Conservation (phyloP, 2,329 filamentous ascomycete species). For the Cladophialophora chaetospira region DNA sequence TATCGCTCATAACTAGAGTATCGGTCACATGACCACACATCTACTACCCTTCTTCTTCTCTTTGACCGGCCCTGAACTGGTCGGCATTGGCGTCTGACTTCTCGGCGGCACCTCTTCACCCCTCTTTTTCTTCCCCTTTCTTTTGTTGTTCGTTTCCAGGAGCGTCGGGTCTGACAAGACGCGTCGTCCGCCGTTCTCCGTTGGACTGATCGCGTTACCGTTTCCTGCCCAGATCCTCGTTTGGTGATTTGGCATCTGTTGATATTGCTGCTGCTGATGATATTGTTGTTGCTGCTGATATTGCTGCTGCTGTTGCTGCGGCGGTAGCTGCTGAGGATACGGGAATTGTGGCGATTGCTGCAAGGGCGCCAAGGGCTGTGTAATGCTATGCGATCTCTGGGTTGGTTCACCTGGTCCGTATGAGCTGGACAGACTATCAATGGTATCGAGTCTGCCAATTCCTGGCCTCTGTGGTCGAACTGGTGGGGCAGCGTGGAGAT, state of each 20-base stretch:
- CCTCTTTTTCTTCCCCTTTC: slow-evolving; percentile 16
- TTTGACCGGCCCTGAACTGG: background rate
- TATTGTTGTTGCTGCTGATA: slow-evolving; percentile 9
- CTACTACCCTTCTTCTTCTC: slow-evolving; percentile 22
- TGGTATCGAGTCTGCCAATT: slow-evolving; percentile 30
- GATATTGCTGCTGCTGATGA: slow-evolving; percentile 7
- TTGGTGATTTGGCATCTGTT: slow-evolving; percentile 9
- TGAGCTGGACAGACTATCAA: slow-evolving; percentile 26
- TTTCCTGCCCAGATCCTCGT: slow-evolving; percentile 9
- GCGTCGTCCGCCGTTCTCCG: background rate
- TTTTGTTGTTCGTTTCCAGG: slow-evolving; percentile 15
- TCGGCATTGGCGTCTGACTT: slow-evolving; percentile 18
- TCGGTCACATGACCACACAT: slow-evolving; percentile 31
- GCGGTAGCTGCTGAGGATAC: background rate
- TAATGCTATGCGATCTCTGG: slow-evolving; percentile 16
- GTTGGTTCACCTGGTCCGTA: slow-evolving; percentile 18
- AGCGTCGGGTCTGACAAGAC: slow-evolving; percentile 6
- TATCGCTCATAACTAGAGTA: background rate
- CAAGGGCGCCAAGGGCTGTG: slow-evolving; percentile 6
- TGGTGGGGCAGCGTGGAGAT: slow-evolving; percentile 19
- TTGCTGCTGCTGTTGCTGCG: slow-evolving; percentile 8
- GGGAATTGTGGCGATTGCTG: slow-evolving; percentile 7
- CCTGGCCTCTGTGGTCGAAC: slow-evolving; percentile 21
- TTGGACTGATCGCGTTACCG: slow-evolving; percentile 2
- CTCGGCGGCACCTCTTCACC: slow-evolving; percentile 10